Percentiles rank a stretch among this genome's conserved stretches.
Evolutionary conservation across 495 filamentous ascomycete genomes (phyloP).

Genomic region (Penicillium paxilli): DNA sequence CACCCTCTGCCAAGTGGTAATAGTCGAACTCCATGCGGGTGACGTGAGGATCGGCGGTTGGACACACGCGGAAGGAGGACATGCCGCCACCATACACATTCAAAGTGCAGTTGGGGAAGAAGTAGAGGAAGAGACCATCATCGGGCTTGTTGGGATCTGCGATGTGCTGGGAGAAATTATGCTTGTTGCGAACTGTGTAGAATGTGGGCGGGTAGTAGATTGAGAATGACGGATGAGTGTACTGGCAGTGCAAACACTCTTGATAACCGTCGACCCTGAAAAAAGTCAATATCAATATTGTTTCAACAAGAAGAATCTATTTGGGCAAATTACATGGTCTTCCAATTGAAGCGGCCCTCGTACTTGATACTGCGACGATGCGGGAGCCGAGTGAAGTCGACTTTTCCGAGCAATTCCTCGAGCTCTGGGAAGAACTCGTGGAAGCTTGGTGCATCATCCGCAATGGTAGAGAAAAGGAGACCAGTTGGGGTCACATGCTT

Average conservation of each 20-base stretch:
- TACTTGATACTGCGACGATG: slow-evolving; percentile 58
- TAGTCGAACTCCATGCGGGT: slow-evolving; percentile 66
- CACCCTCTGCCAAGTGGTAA: slow-evolving; percentile 52
- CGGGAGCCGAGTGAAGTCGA: slow-evolving; percentile 59
- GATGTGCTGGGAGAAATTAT: slow-evolving; percentile 60
- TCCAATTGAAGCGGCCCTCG: slow-evolving; percentile 63
- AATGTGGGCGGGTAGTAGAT: slow-evolving; percentile 59
- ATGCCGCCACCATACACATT: slow-evolving; percentile 64
- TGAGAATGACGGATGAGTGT: slow-evolving; percentile 62
- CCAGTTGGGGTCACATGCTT: slow-evolving; percentile 55
- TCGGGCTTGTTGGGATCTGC: slow-evolving; percentile 56
- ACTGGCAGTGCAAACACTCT: slow-evolving; percentile 64
- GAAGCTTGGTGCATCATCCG: slow-evolving; percentile 51
- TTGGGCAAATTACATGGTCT: slow-evolving; percentile 51
- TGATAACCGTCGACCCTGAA: slow-evolving; percentile 61
- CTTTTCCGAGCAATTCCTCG: slow-evolving; percentile 48
- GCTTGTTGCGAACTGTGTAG: slow-evolving; percentile 56
- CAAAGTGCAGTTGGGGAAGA: slow-evolving; percentile 62
- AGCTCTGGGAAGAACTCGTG: slow-evolving; percentile 55
- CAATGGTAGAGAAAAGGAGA: slow-evolving; percentile 54
- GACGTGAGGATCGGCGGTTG: slow-evolving; percentile 50
- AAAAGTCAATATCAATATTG: neutral
- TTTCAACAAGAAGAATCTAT: neutral
- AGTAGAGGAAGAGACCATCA: slow-evolving; percentile 59
- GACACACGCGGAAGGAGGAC: slow-evolving; percentile 60